These are phyloP conservation scores for Chaetomidium leptoderma DNA, from an alignment of 495 filamentous ascomycete genomes.

Conservation along the genomic window DNA sequence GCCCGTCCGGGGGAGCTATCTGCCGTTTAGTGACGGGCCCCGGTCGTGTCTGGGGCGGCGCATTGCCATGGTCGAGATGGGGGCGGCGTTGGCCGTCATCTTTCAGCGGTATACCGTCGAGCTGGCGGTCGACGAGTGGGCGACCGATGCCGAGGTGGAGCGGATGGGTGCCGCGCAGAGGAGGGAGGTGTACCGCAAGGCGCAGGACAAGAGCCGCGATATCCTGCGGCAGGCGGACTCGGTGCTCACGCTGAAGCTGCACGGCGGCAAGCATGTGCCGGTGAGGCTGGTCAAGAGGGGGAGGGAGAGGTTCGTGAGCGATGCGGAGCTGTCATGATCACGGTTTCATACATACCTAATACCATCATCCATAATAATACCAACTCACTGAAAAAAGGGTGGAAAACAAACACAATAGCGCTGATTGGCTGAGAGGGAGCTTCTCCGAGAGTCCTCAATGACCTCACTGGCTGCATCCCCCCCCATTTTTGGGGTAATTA, in stretches of 20 bases:
- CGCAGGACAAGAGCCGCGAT: conserved; percentile 45
- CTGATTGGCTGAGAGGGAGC: conserved; percentile 14
- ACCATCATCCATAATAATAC: too few species aligned
- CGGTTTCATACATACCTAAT: too few species aligned
- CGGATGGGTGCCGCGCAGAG: conserved; percentile 48
- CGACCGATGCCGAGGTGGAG: conserved; percentile 57
- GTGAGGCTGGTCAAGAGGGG: conserved; percentile 60
- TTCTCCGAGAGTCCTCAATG: conserved; percentile 13
- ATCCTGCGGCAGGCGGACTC: conserved; percentile 46
- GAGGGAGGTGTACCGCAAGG: conserved; percentile 50
- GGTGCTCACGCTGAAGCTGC: conserved; percentile 61
- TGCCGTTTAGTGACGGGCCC: conserved; percentile 70
- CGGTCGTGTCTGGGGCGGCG: conserved; percentile 64
- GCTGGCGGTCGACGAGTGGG: conserved; percentile 58
- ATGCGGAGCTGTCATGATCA: conserved; percentile 26
- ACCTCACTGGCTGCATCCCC: conserved; percentile 15
- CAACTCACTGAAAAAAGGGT: background rate
- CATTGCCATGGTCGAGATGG: conserved; percentile 74
- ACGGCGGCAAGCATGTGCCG: conserved; percentile 50
- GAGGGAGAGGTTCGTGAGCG: conserved; percentile 54
- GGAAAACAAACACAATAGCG: background rate
- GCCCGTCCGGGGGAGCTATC: conserved; percentile 59
- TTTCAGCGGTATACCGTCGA: conserved; percentile 62
- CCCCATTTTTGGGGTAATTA: conserved; percentile 18
- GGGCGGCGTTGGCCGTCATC: conserved; percentile 62